Base-by-base conservation (phyloP, 2,329 filamentous ascomycete species). In the Talaromyces piceae region DNA sequence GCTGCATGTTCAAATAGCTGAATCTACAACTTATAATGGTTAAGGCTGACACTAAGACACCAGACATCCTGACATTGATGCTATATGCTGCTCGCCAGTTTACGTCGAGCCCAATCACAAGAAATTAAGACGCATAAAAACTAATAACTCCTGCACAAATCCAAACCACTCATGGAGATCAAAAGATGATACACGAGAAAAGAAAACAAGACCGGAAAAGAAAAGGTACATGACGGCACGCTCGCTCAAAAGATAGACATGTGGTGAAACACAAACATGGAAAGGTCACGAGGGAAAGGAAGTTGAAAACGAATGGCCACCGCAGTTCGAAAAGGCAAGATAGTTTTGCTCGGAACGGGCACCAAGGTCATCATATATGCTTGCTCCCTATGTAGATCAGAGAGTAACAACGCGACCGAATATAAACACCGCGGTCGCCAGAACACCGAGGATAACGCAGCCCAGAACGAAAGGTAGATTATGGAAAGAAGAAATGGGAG, bases 141-240 rank as follows among this genome's bases (percentile, higher is more conserved):
- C 16, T n/a, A 26, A 41, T 22, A 49, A 22, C 20, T 45, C 26
- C 41, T 45, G 48, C 30, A 50, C 20, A 50, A 41, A 30, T 28
- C 44, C 26, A 46, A 30, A 20, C 44, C 44, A 46, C 44, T 33
- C 18, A 41, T 41, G 33, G 39, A 49, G 23, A 26, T 33, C 22
- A 46, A 26, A 54, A 54, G 45, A 51, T 51, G 52, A 51, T 54
- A 52, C 53, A 54, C 50, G 37, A 52, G 49, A 54, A 52, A 49
- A 20, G 39, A 48, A 43, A 20, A 41, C 49, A 47, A 48, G 37
- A 28, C n/a, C 18, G 31, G 5, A n/a, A n/a, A n/a, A 16, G 18
- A n/a, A 37, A 18, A 37, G 20, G 16, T 37, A 37, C 33, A 37
- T 37, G 33, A 37, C 33, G 33, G 33, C 27, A 48, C 41, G 37